Evolutionary conservation across 495 filamentous ascomycete species (phyloP).

Genomic region (Neurospora tetraspora): DNA sequence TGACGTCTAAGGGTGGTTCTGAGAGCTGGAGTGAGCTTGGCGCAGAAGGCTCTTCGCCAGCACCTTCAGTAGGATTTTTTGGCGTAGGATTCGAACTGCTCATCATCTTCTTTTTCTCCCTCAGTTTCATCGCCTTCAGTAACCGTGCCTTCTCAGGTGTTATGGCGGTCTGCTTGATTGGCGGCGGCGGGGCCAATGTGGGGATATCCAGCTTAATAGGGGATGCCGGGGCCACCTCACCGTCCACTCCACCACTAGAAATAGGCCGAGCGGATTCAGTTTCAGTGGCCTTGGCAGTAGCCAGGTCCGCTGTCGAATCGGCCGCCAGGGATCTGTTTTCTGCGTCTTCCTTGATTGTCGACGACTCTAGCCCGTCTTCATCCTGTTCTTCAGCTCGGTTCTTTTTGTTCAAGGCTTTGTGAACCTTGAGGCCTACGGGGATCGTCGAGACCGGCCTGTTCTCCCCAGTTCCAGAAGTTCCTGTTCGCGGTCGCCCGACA

Average conservation of each 20-base stretch:
- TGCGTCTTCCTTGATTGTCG: conserved; percentile 18
- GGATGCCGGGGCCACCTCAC: conserved; percentile 43
- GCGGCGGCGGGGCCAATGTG: conserved; percentile 17
- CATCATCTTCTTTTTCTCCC: conserved; percentile 64
- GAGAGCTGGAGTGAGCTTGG: conserved; percentile 7
- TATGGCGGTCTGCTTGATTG: conserved; percentile 48
- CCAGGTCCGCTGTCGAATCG: conserved; percentile 9
- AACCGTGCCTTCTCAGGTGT: conserved; percentile 84
- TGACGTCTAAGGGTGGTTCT: conserved; percentile 2
- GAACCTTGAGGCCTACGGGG: conserved; percentile 42
- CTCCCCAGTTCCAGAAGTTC: conserved; percentile 33
- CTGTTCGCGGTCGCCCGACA: conserved; percentile 52
- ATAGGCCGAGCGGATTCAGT: conserved; percentile 23
- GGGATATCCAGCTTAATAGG: conserved; percentile 32
- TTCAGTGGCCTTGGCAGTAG: conserved; percentile 11
- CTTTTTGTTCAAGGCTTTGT: conserved; percentile 32
- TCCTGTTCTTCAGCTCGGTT: conserved; percentile 24
- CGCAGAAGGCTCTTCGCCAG: conserved; percentile 8
- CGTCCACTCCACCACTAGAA: conserved; percentile 32
- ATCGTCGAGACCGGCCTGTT: conserved; percentile 66
- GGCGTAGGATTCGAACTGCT: conserved; percentile 8
- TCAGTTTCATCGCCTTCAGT: conserved; percentile 85
- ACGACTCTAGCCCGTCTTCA: conserved; percentile 16
- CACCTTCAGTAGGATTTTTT: not conserved
- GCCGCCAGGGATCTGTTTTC: conserved; percentile 7